Percentiles rank a stretch among this genome's conserved stretches.
These are phyloP conservation scores for Arthrobotrys megalospora DNA, from an alignment of 2,329 filamentous ascomycete species.

Conservation along the genomic window DNA sequence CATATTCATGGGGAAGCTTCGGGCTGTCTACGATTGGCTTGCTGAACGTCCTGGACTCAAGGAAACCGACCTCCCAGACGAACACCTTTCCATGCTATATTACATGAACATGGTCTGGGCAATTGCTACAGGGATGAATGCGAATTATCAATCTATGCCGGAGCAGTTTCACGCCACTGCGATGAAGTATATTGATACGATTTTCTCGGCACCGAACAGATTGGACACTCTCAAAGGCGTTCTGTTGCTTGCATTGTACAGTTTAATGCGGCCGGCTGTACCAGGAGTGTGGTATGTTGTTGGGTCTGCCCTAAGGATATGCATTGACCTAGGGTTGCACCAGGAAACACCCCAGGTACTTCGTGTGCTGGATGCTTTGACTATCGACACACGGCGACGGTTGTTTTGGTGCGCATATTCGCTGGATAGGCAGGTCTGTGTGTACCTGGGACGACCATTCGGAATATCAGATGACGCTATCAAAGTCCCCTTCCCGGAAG, in stretches of 20 bases:
- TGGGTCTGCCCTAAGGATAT: conserved; percentile 88
- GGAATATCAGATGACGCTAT: conserved; percentile 94
- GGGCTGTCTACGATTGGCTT: conserved; percentile 77
- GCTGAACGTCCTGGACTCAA: conserved; percentile 69
- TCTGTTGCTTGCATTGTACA: conserved; percentile 89
- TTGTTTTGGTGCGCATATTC: conserved; percentile 99
- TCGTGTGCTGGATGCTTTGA: conserved; percentile 71
- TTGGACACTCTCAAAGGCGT: conserved; percentile 95
- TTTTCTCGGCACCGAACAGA: conserved; percentile 81
- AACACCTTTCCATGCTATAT: conserved; percentile 77
- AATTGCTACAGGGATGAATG: conserved; percentile 86
- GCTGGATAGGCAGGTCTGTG: conserved; percentile 90
- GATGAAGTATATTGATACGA: conserved; percentile 87
- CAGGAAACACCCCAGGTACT: conserved; percentile 78
- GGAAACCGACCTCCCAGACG: conserved; percentile 74
- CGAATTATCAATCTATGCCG: conserved; percentile 76
- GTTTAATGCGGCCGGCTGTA: conserved; percentile 89
- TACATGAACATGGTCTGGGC: conserved; percentile 97
- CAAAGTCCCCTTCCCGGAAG: conserved; percentile 91
- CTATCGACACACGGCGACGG: conserved; percentile 85
- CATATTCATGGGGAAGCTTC: conserved; percentile 89
- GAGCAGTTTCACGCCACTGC: conserved; percentile 97
- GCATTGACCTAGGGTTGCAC: conserved; percentile 90
- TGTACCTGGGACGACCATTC: conserved; percentile 92
- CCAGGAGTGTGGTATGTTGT: conserved; percentile 92